Evolutionary conservation across 805 yeast species (phyloP).

Genomic region (Wickerhamomyces canadensis): DNA sequence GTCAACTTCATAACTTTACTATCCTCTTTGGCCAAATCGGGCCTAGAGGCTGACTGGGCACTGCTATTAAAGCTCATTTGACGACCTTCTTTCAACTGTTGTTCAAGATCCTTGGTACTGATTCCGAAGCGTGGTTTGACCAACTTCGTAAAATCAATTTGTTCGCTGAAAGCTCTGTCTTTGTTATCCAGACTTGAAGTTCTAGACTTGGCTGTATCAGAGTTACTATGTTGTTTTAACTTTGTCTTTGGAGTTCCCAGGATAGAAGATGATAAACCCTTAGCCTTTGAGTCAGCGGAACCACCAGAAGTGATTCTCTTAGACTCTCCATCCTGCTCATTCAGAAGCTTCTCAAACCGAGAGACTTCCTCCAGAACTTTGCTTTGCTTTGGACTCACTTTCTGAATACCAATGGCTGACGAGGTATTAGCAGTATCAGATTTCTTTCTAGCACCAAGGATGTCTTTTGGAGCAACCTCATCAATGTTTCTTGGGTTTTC

Average conservation of each 20-base stretch:
- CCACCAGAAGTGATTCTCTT: slow-evolving; percentile 10
- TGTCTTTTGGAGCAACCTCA: neutral
- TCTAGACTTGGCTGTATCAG: slow-evolving; percentile 3
- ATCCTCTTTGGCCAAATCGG: slow-evolving; percentile 19
- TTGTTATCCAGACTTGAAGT: slow-evolving; percentile 1
- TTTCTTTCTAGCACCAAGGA: neutral
- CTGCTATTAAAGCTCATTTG: slow-evolving; percentile 15
- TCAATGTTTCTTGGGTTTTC: neutral
- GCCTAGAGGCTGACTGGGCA: slow-evolving; percentile 4
- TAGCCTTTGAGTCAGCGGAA: slow-evolving; percentile 1
- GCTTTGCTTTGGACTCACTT: slow-evolving; percentile 17
- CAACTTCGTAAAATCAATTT: neutral
- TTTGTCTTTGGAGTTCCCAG: slow-evolving; percentile 1
- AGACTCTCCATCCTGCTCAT: slow-evolving; percentile 10
- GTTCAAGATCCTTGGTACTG: slow-evolving; percentile 22
- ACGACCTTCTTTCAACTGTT: slow-evolving; percentile 23
- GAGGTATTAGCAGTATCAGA: neutral
- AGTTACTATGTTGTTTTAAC: neutral
- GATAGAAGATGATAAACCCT: neutral
- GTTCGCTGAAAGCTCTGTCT: slow-evolving; percentile 1
- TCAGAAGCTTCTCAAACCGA: slow-evolving; percentile 26
- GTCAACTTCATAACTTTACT: slow-evolving; percentile 61
- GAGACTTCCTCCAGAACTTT: slow-evolving; percentile 26
- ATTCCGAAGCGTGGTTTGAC: slow-evolving; percentile 17
- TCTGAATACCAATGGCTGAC: neutral